Evolutionary conservation across 148 eudicot genomes (phyloP), one percentile per base, ranked within the genome.

Genomic region (Nepenthes mirabilis): DNA sequence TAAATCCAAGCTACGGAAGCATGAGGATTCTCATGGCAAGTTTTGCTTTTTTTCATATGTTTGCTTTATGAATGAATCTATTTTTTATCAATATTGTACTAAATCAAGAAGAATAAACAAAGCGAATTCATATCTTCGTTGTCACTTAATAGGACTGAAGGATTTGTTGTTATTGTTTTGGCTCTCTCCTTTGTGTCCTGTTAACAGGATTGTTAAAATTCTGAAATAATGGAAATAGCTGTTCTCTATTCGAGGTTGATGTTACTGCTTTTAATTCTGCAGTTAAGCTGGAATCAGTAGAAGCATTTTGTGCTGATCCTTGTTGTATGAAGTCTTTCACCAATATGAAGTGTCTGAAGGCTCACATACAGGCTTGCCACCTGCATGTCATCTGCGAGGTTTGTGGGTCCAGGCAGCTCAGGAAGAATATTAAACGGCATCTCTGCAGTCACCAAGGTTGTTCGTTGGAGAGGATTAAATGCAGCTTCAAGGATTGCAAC

Each of bases 391-490:
- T 35, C 14, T 88, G 98, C 37, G 89, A 93, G 75, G 75, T 80
- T 54, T 93, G 98, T 68, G 89, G 96, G 65, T 72, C 76, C 43
- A 80, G 79, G 76, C 98, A 93, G 63, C 71, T 93, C 37, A 88
- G 80, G 70, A 88, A 88, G 71, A 93, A 93, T 56, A 78, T 88
- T 23, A 86, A 88, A 73, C 80, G 98, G 37, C 98, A 93, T 60
- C 82, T 83, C 6, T 77, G 77, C 65, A 70, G 70, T 35, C 98
- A 93, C 52, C 87, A 80, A 64, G 76, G 62, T 58, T 53, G 58
- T 62, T 45, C 77, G 55, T 49, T 76, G 2, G 78, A 65, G 14
- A 66, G 76, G 57, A 58, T 93, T 54, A 81, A 78, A 50, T 93
- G 98, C 66, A 72, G 37, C 67, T 75, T 78, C 50, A 77, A 93